These are phyloP conservation scores for Verticillium tricorpus DNA, from an alignment of 2,329 filamentous ascomycete species.

Conservation along the genomic window DNA sequence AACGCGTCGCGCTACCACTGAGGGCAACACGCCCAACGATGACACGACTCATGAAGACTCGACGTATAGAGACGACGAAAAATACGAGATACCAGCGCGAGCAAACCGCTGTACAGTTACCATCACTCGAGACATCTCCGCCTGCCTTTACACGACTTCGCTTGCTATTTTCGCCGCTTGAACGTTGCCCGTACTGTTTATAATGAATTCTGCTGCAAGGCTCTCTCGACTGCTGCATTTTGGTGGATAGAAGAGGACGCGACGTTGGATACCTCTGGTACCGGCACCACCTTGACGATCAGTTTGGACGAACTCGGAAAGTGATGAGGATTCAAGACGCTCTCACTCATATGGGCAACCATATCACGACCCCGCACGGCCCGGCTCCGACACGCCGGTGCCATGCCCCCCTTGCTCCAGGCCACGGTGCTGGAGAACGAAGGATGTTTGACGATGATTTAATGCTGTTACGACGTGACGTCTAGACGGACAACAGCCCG, in stretches of 20 bases:
- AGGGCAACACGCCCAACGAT: slow-evolving; percentile 6
- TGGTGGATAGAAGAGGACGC: slow-evolving; percentile 31
- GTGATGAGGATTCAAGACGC: slow-evolving; percentile 35
- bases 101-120: not conserved
- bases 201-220: slow-evolving; percentile 25
- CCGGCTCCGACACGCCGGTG: slow-evolving; percentile 22
- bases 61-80: slow-evolving; percentile 31
- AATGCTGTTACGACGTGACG: slow-evolving; percentile 42
- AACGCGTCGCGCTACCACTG: slow-evolving; percentile 12
- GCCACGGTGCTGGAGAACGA: not conserved
- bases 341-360: slow-evolving; percentile 35
- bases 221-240: slow-evolving; percentile 11
- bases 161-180: not conserved
- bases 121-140: not conserved
- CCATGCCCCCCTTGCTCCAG: slow-evolving; percentile 15
- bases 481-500: slow-evolving; percentile 37
- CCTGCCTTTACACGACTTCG: not conserved
- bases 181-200: slow-evolving; percentile 28
- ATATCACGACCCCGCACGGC: slow-evolving; percentile 28
- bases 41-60: slow-evolving; percentile 15
- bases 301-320: slow-evolving; percentile 29
- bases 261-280: slow-evolving; percentile 10
- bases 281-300: slow-evolving; percentile 22
- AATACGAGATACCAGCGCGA: not conserved
- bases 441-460: slow-evolving; percentile 34